Evolutionary conservation across 2,329 filamentous ascomycete genomes (phyloP), one percentile per base, ranked within the genome.

Genomic region (Aspergillus jensenii): DNA sequence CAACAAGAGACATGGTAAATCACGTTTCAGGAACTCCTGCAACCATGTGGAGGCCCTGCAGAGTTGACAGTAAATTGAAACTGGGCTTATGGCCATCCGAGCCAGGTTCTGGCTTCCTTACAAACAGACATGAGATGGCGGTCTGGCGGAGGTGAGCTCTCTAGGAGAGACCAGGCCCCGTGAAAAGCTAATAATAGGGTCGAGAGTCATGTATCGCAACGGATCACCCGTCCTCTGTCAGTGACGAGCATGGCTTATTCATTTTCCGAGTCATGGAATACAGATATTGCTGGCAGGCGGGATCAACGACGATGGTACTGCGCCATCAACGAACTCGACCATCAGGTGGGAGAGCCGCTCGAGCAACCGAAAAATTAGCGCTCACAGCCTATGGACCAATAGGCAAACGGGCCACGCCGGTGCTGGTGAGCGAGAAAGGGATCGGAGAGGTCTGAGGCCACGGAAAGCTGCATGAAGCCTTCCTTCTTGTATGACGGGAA

Each of bases 391-490:
- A 39, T 65, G 21, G 14, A 52, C 68, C 69, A 72, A 72, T 72
- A 45, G 62, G 43, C 49, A 37, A 48, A 50, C 33, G 27, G 41
- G 27, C 23, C 50, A n/a, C 47, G 33, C 59, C 51, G 55, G 52
- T 31, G 51, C 58, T 66, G 59, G 60, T 67, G 56, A 47, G 64
- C 62, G 55, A 67, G 55, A 65, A 60, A 54, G 63, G 53, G 59
- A 65, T 66, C 59, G 67, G 65, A 62, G 61, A 68, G 69, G 69
- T 64, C 69, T 72, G 62, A 72, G 68, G 67, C 64, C 59, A 55
- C 71, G 71, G 71, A 51, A 66, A 63, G 65, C 63, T 70, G 69
- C 71, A 73, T 67, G 59, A 59, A 31, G 55, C 62, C 56, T 55
- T 61, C 25, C 60, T 62, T 63, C 65, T 65, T 67, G 68, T 72